Base-by-base conservation (phyloP, 805 yeast species). In the Metschnikowia aberdeeniae region DNA sequence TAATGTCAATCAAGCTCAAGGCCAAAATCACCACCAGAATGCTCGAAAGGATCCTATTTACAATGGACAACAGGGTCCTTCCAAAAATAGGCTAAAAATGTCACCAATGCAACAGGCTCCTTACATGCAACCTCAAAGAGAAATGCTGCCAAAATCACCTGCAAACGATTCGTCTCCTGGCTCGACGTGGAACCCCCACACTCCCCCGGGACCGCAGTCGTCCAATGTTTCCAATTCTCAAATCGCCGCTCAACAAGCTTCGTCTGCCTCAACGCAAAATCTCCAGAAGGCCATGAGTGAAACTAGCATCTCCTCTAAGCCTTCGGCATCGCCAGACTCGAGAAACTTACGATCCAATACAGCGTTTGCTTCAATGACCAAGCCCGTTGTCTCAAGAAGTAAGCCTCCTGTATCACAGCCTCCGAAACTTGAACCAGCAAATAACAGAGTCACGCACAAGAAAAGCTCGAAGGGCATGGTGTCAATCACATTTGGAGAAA, bases 401-500 rank as follows among this genome's bases (percentile, higher is more conserved):
- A 29, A 35, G 34, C 24, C 43, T 4, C 6, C 41, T 3, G 12
- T 30, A 31, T n/a, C 34, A 9, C 35, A 3, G n/a, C 20, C 31
- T 8, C 19, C 31, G 6, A 13, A 17, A 24, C 13, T 28, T 10
- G 28, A 20, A 14, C 22, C 13, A 22, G 36, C n/a, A 11, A 39
- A 31, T 7, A 29, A n/a, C 14, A 27, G 24, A 31, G 22, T 1
- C 30, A 24, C 20, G 13, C 35, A 13, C 14, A 32, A 10, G 20
- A 33, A 34, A 40, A 27, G 17, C 27, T 14, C 34, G 8, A 39
- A 39, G 12, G 36, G 30, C 9, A 31, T n/a, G 5, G 36, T 33
- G 2, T 35, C 43, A 9, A 62, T 70, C 29, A 62, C 59, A 26
- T 60, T 70, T 43, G 60, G 56, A 26, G 75, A 70, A 35, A 56